phyloP scores from a whole-genome alignment of 2,329 filamentous ascomycete species.

The Penicillium sclerotiorum region DNA sequence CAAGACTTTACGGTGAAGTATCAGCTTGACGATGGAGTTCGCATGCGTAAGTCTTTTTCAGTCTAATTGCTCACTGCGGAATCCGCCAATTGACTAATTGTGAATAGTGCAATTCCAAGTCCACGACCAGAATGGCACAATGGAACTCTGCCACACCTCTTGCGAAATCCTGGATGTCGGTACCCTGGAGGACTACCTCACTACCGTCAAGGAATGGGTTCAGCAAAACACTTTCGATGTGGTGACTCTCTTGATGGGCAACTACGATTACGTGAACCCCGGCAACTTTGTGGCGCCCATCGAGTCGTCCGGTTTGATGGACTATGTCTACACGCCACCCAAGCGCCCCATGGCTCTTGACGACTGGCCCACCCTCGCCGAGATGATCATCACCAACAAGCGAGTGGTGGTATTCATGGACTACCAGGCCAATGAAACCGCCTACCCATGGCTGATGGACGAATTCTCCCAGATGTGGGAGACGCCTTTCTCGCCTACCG shows the following conservation, averaged over 20 bases:
- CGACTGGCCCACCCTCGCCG: constrained; percentile 81
- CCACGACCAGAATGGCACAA: constrained; percentile 57
- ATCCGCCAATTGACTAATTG: not conserved
- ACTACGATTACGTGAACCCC: constrained; percentile 73
- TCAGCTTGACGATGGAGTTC: constrained; percentile 75
- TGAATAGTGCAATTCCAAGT: constrained; percentile 61
- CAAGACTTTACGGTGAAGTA: constrained; percentile 67
- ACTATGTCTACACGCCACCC: constrained; percentile 73
- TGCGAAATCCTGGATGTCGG: constrained; percentile 83
- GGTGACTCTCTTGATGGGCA: constrained; percentile 82
- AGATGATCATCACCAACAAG: constrained; percentile 72
- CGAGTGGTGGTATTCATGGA: constrained; percentile 81
- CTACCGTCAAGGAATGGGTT: constrained; percentile 72
- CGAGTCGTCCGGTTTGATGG: constrained; percentile 68
- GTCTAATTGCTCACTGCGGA: not conserved
- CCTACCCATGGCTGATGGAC: constrained; percentile 81
- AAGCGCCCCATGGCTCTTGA: constrained; percentile 69
- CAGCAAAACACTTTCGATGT: constrained; percentile 79
- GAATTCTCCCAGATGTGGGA: constrained; percentile 91
- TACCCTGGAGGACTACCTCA: constrained; percentile 73
- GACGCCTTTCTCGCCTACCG: constrained; percentile 77
- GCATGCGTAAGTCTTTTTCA: constrained; percentile 51
- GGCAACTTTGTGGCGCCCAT: constrained; percentile 69
- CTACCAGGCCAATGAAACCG: constrained; percentile 77
- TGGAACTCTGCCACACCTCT: constrained; percentile 82